Conservation (phyloP, 139 green algal species). For the Picochlorum sp. region DNA sequence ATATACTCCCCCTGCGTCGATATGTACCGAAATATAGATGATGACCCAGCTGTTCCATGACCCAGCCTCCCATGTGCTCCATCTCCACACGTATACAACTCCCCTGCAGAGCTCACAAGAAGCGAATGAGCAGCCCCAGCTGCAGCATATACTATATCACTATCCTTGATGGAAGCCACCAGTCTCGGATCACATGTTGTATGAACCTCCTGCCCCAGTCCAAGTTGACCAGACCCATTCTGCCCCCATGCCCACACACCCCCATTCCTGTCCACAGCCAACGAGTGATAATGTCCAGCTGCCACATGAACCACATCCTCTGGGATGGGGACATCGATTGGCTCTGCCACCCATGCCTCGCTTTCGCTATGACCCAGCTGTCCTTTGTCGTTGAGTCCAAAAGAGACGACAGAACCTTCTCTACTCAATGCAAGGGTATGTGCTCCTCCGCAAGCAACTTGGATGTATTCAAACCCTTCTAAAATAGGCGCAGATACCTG, state of each 20-base stretch:
- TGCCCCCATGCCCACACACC: slow-evolving; percentile 31
- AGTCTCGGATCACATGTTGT: neutral
- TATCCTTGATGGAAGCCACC: neutral
- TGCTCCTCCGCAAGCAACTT: slow-evolving; percentile 47
- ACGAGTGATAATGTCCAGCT: slow-evolving; percentile 30
- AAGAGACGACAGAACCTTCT: slow-evolving; percentile 51
- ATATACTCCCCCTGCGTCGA: slow-evolving; percentile 15
- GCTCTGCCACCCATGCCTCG: slow-evolving; percentile 4
- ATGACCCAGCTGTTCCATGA: slow-evolving; percentile 29
- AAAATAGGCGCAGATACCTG: slow-evolving; percentile 20
- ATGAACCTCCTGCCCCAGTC: slow-evolving; percentile 18
- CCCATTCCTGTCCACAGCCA: slow-evolving; percentile 23
- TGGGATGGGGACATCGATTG: slow-evolving; percentile 23
- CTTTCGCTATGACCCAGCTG: slow-evolving; percentile 47
- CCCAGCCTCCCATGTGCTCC: slow-evolving; percentile 51
- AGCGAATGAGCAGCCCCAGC: slow-evolving; percentile 59
- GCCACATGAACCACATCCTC: slow-evolving; percentile 19
- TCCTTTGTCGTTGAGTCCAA: slow-evolving; percentile 56
- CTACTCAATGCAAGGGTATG: slow-evolving; percentile 53
- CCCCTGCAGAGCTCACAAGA: slow-evolving; percentile 53
- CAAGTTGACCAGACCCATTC: slow-evolving; percentile 27
- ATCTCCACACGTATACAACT: slow-evolving; percentile 65
- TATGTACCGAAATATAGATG: slow-evolving; percentile 2
- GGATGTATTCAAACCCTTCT: slow-evolving; percentile 17
- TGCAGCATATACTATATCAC: slow-evolving; percentile 42